Percentiles rank a stretch among this genome's conserved stretches.
Conservation (phyloP, 495 filamentous ascomycete genomes). For the Arthonia radiata region DNA sequence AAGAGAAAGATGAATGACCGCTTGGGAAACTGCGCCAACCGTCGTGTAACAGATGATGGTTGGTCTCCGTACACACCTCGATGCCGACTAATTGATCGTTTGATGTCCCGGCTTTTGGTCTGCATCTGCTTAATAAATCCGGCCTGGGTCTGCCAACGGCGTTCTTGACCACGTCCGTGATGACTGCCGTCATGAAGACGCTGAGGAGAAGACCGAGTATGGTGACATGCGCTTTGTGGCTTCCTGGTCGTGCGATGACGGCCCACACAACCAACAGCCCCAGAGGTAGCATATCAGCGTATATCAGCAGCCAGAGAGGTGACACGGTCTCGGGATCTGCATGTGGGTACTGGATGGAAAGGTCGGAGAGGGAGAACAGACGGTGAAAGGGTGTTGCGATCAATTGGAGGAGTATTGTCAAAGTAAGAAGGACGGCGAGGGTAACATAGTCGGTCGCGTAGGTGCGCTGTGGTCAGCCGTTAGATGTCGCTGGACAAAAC, state of each 20-base stretch:
- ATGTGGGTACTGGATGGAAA: constrained; percentile 64
- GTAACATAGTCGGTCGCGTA: too few species aligned
- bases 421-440: too few species aligned
- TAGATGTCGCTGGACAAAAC: too few species aligned
- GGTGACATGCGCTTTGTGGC: constrained; percentile 70
- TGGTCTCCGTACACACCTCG: constrained; percentile 55
- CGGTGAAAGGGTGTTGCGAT: constrained; percentile 73
- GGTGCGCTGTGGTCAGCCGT: too few species aligned
- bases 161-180: constrained; percentile 83
- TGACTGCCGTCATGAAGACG: constrained; percentile 49
- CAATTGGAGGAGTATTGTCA: constrained; percentile 33
- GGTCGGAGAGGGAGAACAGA: constrained; percentile 59
- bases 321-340: constrained; percentile 67
- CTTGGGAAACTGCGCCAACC: constrained; percentile 86
- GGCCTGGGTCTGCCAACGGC: constrained; percentile 72
- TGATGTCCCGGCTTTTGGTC: constrained; percentile 27
- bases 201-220: constrained; percentile 50
- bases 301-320: constrained; percentile 43
- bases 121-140: constrained; percentile 18
- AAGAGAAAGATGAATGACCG: constrained; percentile 70
- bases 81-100: constrained; percentile 41
- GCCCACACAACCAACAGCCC: constrained; percentile 39
- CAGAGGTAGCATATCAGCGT: constrained; percentile 48
- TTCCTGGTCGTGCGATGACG: constrained; percentile 26
- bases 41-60: constrained; percentile 61